Conservation (phyloP, 257 asterid genomes). For the Haberlea rhodopensis region DNA sequence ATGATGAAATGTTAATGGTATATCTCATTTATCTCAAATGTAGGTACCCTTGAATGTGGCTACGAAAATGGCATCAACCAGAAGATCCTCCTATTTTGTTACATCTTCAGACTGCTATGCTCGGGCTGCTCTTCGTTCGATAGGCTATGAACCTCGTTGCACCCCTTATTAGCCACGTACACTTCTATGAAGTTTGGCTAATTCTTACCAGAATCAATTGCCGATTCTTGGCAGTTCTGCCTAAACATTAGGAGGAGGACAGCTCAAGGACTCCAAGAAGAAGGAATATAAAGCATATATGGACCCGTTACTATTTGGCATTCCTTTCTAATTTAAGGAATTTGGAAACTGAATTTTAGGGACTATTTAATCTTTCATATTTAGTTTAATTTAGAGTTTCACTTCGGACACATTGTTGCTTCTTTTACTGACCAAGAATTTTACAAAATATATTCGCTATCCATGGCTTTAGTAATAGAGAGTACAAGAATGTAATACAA, state of each 20-base stretch:
- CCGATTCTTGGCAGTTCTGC: constrained; percentile 85
- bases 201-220: constrained; percentile 51
- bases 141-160: constrained; percentile 94
- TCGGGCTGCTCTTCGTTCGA: constrained; percentile 72
- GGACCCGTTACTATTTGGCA: background rate
- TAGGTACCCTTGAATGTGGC: constrained; percentile 94
- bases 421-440: too few relatives aligned
- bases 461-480: background rate
- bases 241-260: constrained; percentile 75
- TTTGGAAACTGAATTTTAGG: too few relatives aligned
- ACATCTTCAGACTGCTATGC: constrained; percentile 93
- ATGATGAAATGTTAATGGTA: too few relatives aligned
- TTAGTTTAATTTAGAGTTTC: background rate
- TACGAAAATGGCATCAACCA: constrained; percentile 95
- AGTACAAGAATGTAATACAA: background rate
- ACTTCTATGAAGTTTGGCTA: constrained; percentile 61
- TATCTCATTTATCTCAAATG: background rate
- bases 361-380: too few relatives aligned
- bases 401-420: background rate
- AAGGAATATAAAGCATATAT: constrained; percentile 41
- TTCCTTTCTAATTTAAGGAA: too few relatives aligned
- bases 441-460: background rate
- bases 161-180: constrained; percentile 98
- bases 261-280: constrained; percentile 73
- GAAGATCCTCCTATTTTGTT: constrained; percentile 79